Percentiles rank a stretch among this genome's conserved stretches.
These are phyloP conservation scores for Tolypocladium cylindrosporum DNA, from an alignment of 2,329 filamentous ascomycete species.

Conservation along the genomic window DNA sequence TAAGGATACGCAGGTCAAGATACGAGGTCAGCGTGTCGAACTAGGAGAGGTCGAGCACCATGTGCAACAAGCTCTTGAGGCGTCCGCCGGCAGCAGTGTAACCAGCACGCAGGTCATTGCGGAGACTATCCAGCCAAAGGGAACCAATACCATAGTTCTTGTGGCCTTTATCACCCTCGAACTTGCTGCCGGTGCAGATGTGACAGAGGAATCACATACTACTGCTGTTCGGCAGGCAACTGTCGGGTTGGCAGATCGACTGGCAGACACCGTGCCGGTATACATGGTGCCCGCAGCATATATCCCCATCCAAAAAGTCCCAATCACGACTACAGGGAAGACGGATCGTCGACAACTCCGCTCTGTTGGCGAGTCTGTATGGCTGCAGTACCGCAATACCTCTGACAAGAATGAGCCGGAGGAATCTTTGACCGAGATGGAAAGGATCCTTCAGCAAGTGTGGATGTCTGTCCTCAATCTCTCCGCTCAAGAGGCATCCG, in stretches of 20 bases:
- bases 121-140: slow-evolving; percentile 4
- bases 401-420: not conserved
- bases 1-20: slow-evolving; percentile 44
- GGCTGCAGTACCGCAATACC: not conserved
- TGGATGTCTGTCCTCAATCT: slow-evolving; percentile 32
- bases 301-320: slow-evolving; percentile 5
- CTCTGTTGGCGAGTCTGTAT: slow-evolving; percentile 1
- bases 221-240: slow-evolving; percentile 1
- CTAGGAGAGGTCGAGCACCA: slow-evolving; percentile 16
- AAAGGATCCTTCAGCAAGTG: slow-evolving; percentile 10
- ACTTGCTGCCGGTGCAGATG: not conserved
- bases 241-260: not conserved
- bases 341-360: slow-evolving; percentile 7
- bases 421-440: not conserved
- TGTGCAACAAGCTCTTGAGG: not conserved
- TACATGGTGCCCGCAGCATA: slow-evolving; percentile 11
- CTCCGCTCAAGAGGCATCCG: slow-evolving; percentile 14
- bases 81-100: not conserved
- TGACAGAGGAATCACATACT: not conserved
- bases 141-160: slow-evolving; percentile 2
- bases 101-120: slow-evolving; percentile 2
- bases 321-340: slow-evolving; percentile 7
- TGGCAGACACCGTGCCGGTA: slow-evolving; percentile 2
- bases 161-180: slow-evolving; percentile 6
- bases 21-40: slow-evolving; percentile 43